Evolutionary conservation across 352 stramenopile genomes (phyloP), one percentile per base, ranked within the genome.

Genomic region (Elongisporangium senticosum): DNA sequence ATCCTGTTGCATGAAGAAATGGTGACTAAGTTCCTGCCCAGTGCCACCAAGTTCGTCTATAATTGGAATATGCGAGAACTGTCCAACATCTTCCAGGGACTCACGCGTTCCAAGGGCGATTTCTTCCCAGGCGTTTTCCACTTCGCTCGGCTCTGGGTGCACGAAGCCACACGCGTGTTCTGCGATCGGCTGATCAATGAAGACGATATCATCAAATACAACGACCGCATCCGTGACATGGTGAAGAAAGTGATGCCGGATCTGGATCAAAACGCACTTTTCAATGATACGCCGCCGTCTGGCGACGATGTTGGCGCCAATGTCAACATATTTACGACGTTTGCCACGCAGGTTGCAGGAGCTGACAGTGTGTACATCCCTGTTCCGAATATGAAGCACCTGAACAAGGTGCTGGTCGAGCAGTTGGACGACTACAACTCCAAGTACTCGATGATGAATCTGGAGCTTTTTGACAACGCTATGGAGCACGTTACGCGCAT

Each of bases 31-130:
- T 99, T 99, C 71, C 68, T 99, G 5, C 96, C 95, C 3, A 98
- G 89, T 43, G 95, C 95, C 48, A 93, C 97, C n/a, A 97, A 98
- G 67, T 98, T 99, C 66, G 97, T 98, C 61, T 99, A 99, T 77
- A 98, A 98, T 65, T 99, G 96, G 95, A 98, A 98, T 72, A 98
- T 96, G 93, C 88, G 96, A 15, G 94, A 99, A 61, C 74, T 99
- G 4, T 96, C 86, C 5, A 98, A 98, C 57, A 95, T 98, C 53
- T 98, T 98, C 67, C 96, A 99, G 72, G 93, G 93, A 3, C 79
- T 96, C 23, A 97, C 90, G 33, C 83, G 92, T 3, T 91, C 93
- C 7, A 97, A 96, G 63, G 83, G 86, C 21, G 90, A 98, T 43
- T 98, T 96, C 65, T 98, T 97, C 68, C 81, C 87, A 17, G 90